Base-by-base conservation (phyloP, 2,329 filamentous ascomycete species). In the Sclerotinia sclerotiorum region DNA sequence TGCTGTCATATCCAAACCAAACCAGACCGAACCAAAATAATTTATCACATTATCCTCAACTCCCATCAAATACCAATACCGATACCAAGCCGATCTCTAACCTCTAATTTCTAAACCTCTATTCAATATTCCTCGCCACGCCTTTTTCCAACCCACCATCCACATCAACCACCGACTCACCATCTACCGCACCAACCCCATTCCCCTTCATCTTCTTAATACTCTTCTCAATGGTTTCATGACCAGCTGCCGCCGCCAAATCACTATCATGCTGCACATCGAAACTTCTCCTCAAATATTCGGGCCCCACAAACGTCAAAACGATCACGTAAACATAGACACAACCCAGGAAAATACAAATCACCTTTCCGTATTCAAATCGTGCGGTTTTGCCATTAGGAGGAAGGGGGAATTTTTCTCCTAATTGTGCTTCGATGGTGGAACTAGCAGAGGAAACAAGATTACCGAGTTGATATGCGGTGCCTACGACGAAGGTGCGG, bases 311-410 rank as follows among this genome's bases (percentile, higher is more conserved):
- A 32, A 68, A 65, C 4, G 67, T 65, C 61, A 68, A 58, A 11
- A 68, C 3, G n/a, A 68, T 60, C 46, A 58, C 48, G n/a, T 68
- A 68, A 13, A 11, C 67, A 46, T 68, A 68, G 3, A 66, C 32
- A 80, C 81, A 65, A 81, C 68, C 93, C 90, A 97, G 93, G 80
- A 97, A 97, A 76, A 96, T 95, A 76, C 89, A 92, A 72, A 97
- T 94, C 13, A 96, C 92, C 73, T 89, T 89, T 51, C 92, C 92
- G 73, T 96, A 96, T 69, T 92, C 81, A 78, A 90, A 92, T 3
- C 90, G 82, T 58, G 79, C 78, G 0, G 81, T 83, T 0, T 79
- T 77, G 24, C 83, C 77, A 1, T 84, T 84, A 0, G 85, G 81
- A 0, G 88, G 82, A 3, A 96, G 83, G 0, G 91, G 91, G 77